Percentiles rank a stretch among this genome's conserved stretches.
phyloP scores from a whole-genome alignment of 192 early-diverging fungal species.

The Spizellomyces sp. region DNA sequence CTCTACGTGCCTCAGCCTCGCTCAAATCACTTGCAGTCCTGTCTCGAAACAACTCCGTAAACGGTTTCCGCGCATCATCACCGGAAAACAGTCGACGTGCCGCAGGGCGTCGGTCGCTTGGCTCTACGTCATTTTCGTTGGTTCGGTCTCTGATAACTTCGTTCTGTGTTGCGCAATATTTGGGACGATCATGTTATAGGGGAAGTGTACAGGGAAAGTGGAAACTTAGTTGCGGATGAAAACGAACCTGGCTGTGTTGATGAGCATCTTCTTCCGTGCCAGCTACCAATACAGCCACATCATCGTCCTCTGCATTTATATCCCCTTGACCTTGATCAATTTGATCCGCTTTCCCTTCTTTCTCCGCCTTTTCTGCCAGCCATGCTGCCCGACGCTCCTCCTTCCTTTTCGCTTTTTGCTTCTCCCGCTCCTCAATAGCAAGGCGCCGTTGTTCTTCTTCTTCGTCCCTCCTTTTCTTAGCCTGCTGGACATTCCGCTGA shows the following conservation, averaged over 20 bases:
- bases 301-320: background rate
- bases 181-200: too few species aligned
- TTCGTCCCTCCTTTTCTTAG: background rate
- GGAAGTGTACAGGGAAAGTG: background rate
- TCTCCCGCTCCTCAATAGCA: background rate
- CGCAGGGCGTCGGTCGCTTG: background rate
- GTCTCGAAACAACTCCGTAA: background rate
- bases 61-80: background rate
- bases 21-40: too few species aligned
- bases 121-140: too few species aligned
- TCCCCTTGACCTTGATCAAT: background rate
- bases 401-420: background rate
- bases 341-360: background rate
- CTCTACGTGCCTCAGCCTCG: too few species aligned
- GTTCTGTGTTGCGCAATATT: too few species aligned
- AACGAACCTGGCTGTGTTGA: background rate
- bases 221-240: background rate
- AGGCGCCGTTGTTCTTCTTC: conserved; percentile 5
- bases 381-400: background rate
- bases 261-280: background rate
- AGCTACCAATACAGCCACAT: background rate
- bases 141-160: too few species aligned
- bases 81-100: background rate
- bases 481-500: conserved; percentile 7
- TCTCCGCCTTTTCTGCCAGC: background rate